phyloP scores from a whole-genome alignment of 2,329 filamentous ascomycete genomes.

The Daldinia eschscholtzii region DNA sequence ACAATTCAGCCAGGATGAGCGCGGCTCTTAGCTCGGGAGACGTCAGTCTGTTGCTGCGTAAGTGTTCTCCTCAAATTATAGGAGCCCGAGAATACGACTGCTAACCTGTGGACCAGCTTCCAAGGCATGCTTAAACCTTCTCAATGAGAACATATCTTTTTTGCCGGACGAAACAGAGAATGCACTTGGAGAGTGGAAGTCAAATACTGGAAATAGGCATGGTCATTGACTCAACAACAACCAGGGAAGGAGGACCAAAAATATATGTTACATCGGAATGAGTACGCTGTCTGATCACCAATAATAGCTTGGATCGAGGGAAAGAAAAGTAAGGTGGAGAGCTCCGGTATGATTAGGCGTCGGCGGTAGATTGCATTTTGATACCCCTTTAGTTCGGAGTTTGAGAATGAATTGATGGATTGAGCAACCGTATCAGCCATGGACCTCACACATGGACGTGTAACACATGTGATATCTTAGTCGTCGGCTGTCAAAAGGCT shows the following conservation, averaged over 20 bases:
- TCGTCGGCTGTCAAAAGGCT: slow-evolving; percentile 41
- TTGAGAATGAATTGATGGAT: slow-evolving; percentile 39
- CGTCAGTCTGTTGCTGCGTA: slow-evolving; percentile 60
- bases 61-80: slow-evolving; percentile 44
- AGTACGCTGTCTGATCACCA: slow-evolving; percentile 11
- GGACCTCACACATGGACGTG: neutral
- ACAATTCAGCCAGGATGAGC: slow-evolving; percentile 63
- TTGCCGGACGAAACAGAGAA: slow-evolving; percentile 49
- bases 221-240: slow-evolving; percentile 10
- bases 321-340: slow-evolving; percentile 16
- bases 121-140: slow-evolving; percentile 51
- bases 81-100: slow-evolving; percentile 2
- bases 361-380: slow-evolving; percentile 46
- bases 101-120: slow-evolving; percentile 47
- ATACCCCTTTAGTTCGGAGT: slow-evolving; percentile 49
- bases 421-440: slow-evolving; percentile 8
- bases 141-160: slow-evolving; percentile 52
- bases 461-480: slow-evolving; percentile 25
- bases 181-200: slow-evolving; percentile 39
- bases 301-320: slow-evolving; percentile 11
- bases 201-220: slow-evolving; percentile 19
- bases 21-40: slow-evolving; percentile 60
- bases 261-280: neutral
- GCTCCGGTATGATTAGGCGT: slow-evolving; percentile 32
- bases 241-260: neutral